Evolutionary conservation across 768 basidiomycete species (phyloP).

Genomic region (Agaricus blazei): DNA sequence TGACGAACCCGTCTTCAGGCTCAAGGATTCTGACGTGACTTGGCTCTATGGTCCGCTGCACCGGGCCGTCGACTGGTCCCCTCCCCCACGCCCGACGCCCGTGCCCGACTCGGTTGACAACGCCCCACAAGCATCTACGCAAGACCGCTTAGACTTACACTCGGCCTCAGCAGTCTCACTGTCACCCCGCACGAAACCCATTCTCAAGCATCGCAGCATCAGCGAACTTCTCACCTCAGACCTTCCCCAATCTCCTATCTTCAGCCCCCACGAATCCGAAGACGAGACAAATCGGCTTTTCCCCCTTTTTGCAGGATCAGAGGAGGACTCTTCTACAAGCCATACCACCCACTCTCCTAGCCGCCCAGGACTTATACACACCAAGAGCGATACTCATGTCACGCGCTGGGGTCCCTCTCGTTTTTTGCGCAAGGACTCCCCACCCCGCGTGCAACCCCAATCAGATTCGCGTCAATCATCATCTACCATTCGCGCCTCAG

Average conservation of each 20-base stretch:
- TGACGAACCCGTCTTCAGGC: conserved; percentile 46
- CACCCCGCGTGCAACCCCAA: conserved; percentile 52
- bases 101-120: conserved; percentile 30
- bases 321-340: neutral
- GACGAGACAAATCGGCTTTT: conserved; percentile 37
- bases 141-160: conserved; percentile 49
- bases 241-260: conserved; percentile 56
- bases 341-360: conserved; percentile 15
- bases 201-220: conserved; percentile 93
- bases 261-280: conserved; percentile 52
- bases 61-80: conserved; percentile 83
- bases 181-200: conserved; percentile 62
- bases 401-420: conserved; percentile 44
- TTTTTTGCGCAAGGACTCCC: conserved; percentile 60
- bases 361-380: conserved; percentile 68
- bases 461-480: conserved; percentile 11
- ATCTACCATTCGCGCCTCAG: conserved; percentile 14
- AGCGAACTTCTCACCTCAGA: conserved; percentile 82
- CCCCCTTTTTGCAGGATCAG: conserved; percentile 5
- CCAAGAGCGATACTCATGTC: conserved; percentile 88
- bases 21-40: conserved; percentile 98
- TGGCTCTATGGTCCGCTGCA: conserved; percentile 98
- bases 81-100: conserved; percentile 51
- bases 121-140: conserved; percentile 35
- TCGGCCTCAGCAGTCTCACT: conserved; percentile 14